Evolutionary conservation across 208 protist genomes (phyloP), one percentile per base, ranked within the genome.

Genomic region (Acanthamoeba culbertsoni): DNA sequence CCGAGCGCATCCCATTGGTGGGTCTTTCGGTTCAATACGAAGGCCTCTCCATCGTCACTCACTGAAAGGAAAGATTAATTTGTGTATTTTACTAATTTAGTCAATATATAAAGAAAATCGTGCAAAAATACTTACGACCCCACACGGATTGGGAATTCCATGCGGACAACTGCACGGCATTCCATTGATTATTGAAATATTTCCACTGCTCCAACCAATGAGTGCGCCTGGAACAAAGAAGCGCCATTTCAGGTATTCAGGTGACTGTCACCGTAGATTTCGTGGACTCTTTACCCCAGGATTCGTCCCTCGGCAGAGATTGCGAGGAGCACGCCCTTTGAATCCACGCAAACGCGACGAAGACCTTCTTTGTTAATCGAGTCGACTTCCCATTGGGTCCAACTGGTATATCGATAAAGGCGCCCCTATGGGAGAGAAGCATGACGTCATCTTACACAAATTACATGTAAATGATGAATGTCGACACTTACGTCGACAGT

Each of bases 121-220:
- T n/a, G n/a, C n/a, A n/a, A n/a, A n/a, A n/a, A n/a, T n/a, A n/a
- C n/a, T n/a, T n/a, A n/a, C n/a, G n/a, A n/a, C n/a, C 71, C 71
- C 71, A 82, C 40, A 43, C 35, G 0, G 71, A 26, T 5, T n/a
- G 18, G 5, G 26, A 2, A 31, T 82, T 35, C 71, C 71, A 82
- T 2, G 42, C 35, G 42, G 71, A n/a, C 12, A 82, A 6, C 42
- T 53, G 37, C 8, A 6, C 37, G n/a, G 71, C 71, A 20, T 53
- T 48, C 71, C 71, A 82, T 28, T 33, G 42, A 33, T 82, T 37
- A 26, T 31, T 82, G n/a, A 82, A 82, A 18, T 26, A 26, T 37
- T 35, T 16, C 71, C 71, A 82, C 71, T 82, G 46, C 71, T 82
- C 42, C n/a, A 82, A 31, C 71, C 71, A 82, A 37, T 82, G 42